Evolutionary conservation across 345 rosid species (phyloP), one percentile per base, ranked within the genome.

Genomic region (Microcos paniculata): DNA sequence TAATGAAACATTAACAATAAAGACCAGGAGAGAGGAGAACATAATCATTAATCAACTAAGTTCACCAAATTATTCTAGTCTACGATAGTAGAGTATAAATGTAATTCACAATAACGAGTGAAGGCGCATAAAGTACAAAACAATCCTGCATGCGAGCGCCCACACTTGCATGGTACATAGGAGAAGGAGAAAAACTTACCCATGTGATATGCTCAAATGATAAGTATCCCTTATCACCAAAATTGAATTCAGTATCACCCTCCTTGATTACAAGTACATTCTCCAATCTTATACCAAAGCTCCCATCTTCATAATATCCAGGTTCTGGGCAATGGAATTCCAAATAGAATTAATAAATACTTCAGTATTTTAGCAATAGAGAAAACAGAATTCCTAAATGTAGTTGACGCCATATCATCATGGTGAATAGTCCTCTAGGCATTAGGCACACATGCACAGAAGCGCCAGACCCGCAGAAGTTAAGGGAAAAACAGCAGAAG

Each of bases 121-220:
- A 14, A 46, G 13, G 33, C 21, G 14, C 5, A 15, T 8, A 33
- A 38, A 55, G 31, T 23, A 23, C 8, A 51, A 18, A 28, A 38
- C 24, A 70, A 19, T 28, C 28, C 26, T 16, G 26, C 38, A 16
- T 24, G 19, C 4, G n/a, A n/a, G 26, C 48, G 40, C 43, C 16
- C 12, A 24, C 18, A 24, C 6, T 23, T 26, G 14, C 64, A 35
- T 71, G 23, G 64, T 57, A 4, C 59, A 58, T 10, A 68, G 49
- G 8, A 31, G 15, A 49, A 66, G 40, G 57, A 57, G 59, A 24
- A n/a, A 23, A 40, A 79, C 88, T 80, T 88, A 96, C 99, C 99
- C 99, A 96, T 58, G 99, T 96, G 81, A 94, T 94, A 71, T 94
- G 99, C 85, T 96, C 99, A 38, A 96, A 91, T 19, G 85, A 77